Percentiles rank a stretch among this genome's conserved stretches.
Evolutionary conservation across 2,329 filamentous ascomycete species (phyloP).

Genomic region (Penicillium sp.): DNA sequence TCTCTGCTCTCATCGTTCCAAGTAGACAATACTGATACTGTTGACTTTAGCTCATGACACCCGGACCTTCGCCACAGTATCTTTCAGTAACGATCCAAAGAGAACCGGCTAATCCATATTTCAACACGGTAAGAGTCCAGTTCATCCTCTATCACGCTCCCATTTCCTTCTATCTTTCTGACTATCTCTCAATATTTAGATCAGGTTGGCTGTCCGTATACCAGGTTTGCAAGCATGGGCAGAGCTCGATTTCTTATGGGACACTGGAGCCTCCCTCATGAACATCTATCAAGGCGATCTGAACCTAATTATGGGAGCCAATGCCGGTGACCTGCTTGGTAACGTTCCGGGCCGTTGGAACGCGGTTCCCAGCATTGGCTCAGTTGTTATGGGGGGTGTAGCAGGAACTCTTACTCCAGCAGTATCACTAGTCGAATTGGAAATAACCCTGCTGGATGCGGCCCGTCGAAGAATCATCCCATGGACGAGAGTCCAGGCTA

Average conservation of each 20-base stretch:
- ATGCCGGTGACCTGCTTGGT: neutral
- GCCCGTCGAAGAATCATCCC: neutral
- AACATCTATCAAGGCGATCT: neutral
- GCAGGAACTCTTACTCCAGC: neutral
- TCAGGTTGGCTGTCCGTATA: neutral
- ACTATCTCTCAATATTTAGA: neutral
- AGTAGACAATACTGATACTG: neutral
- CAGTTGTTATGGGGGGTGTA: neutral
- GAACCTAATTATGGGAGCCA: neutral
- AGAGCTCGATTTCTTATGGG: neutral
- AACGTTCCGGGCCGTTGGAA: neutral
- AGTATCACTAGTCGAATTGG: neutral
- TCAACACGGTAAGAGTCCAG: neutral
- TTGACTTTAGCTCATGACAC: neutral
- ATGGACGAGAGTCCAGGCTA: neutral
- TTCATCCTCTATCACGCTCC: neutral
- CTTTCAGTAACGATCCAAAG: neutral
- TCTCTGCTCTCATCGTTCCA: neutral
- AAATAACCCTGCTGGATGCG: neutral
- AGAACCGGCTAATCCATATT: neutral
- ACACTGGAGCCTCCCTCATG: slow-evolving; percentile 2
- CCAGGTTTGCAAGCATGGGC: neutral
- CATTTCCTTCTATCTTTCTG: neutral
- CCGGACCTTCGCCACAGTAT: neutral
- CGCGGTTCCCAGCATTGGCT: neutral